phyloP scores from a whole-genome alignment of 2,329 filamentous ascomycete species.

The Calonectria fujianensis region DNA sequence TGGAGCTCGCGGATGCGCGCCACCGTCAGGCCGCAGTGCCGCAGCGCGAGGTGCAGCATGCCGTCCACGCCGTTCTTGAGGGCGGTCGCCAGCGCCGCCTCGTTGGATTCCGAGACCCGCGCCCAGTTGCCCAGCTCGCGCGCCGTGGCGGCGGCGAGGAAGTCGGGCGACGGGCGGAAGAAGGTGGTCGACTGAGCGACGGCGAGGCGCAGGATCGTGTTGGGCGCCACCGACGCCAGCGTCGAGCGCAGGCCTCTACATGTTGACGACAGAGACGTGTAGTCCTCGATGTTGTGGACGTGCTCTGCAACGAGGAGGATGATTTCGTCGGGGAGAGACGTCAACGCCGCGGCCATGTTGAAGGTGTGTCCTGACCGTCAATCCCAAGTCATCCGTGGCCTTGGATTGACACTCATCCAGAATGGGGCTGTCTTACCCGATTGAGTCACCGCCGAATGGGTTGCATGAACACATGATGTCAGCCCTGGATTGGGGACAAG shows the following conservation, averaged over 20 bases:
- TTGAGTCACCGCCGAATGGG: not conserved
- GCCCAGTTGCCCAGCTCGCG: constrained; percentile 35
- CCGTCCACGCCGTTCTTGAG: constrained; percentile 25
- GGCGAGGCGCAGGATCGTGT: constrained; percentile 28
- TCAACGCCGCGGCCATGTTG: not conserved
- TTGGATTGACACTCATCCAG: not conserved
- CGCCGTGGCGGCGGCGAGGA: constrained; percentile 33
- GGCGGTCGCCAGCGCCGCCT: constrained; percentile 16
- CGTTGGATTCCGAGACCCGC: constrained; percentile 1
- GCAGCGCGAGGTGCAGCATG: constrained; percentile 26
- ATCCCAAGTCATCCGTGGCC: not conserved
- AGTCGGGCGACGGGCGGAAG: constrained; percentile 34
- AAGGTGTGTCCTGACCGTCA: not conserved
- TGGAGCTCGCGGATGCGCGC: constrained; percentile 36
- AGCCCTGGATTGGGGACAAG: not conserved
- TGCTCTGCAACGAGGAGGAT: constrained; percentile 13
- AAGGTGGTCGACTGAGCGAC: constrained; percentile 33
- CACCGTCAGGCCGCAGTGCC: constrained; percentile 32
- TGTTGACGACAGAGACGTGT: constrained; percentile 30
- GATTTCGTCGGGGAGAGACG: constrained; percentile 23
- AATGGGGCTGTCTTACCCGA: not conserved
- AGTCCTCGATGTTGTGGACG: constrained; percentile 38
- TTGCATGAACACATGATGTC: not conserved
- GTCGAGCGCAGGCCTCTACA: constrained; percentile 19
- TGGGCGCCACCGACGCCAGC: constrained; percentile 6